Percentiles rank a stretch among this genome's conserved stretches.
These are phyloP conservation scores for Tuber brumale DNA, from an alignment of 495 filamentous ascomycete genomes.

Conservation along the genomic window DNA sequence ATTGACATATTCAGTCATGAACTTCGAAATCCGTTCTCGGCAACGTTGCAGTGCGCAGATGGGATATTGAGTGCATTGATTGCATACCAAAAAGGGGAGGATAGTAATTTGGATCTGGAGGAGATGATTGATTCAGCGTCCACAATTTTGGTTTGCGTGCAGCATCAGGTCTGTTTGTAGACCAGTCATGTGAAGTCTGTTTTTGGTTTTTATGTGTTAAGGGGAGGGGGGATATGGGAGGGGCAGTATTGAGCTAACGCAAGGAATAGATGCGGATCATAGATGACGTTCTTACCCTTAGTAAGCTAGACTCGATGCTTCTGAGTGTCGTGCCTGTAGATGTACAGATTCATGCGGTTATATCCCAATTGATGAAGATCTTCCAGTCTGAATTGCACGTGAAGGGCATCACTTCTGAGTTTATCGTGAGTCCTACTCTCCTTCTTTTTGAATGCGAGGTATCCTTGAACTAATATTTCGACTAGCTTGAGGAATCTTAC, in stretches of 20 bases:
- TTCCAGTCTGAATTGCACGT: constrained; percentile 36
- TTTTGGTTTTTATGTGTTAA: constrained; percentile 9
- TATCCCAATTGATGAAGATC: constrained; percentile 44
- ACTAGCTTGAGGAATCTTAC: constrained; percentile 35
- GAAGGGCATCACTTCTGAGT: constrained; percentile 25
- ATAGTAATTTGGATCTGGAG: constrained; percentile 43
- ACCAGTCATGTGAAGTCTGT: constrained; percentile 19
- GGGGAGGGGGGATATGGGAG: not conserved
- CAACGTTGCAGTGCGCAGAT: constrained; percentile 75
- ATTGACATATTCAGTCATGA: constrained; percentile 88
- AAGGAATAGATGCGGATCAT: constrained; percentile 60
- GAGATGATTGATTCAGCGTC: constrained; percentile 64
- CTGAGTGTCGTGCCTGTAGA: constrained; percentile 61
- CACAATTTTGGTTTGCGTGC: constrained; percentile 67
- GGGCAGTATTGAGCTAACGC: constrained; percentile 13
- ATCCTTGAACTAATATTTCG: not conserved
- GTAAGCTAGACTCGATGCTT: constrained; percentile 73
- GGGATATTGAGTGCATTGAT: constrained; percentile 51
- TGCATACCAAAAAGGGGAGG: constrained; percentile 21
- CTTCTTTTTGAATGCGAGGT: not conserved
- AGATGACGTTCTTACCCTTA: constrained; percentile 61
- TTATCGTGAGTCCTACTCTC: constrained; percentile 15
- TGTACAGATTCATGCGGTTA: constrained; percentile 62
- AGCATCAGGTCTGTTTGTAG: constrained; percentile 53
- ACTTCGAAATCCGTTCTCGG: constrained; percentile 76